Conservation (phyloP, 768 basidiomycete genomes). For the Boletus sp. region DNA sequence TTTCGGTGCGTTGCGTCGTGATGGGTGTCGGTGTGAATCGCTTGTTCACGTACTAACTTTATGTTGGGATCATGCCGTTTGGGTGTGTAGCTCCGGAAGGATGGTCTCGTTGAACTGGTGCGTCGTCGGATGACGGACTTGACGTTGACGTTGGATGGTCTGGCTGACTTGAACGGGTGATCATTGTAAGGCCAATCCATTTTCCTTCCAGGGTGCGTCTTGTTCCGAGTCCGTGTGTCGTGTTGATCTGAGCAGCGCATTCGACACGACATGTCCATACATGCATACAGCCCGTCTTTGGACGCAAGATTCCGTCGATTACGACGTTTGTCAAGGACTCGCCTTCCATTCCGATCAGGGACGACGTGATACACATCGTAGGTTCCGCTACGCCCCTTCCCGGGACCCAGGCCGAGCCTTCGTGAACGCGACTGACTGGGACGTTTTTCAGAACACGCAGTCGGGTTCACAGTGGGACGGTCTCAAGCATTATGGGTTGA, state of each 20-base stretch:
- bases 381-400: background rate
- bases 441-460: constrained; percentile 55
- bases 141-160: background rate
- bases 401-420: too few relatives aligned
- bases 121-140: constrained; percentile 15
- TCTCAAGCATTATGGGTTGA: constrained; percentile 54
- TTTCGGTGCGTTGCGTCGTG: constrained; percentile 43
- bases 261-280: too few relatives aligned
- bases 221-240: too few relatives aligned
- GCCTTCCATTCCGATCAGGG: constrained; percentile 22
- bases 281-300: constrained; percentile 50
- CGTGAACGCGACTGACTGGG: too few relatives aligned
- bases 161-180: background rate
- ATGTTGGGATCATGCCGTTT: background rate
- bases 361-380: constrained; percentile 60
- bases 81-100: constrained; percentile 45
- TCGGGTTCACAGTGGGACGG: constrained; percentile 74
- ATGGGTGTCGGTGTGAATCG: too few relatives aligned
- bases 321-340: constrained; percentile 35
- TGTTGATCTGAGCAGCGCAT: too few relatives aligned
- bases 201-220: constrained; percentile 57
- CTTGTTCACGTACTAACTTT: too few relatives aligned
- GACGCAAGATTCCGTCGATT: constrained; percentile 52
- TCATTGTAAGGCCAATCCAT: constrained; percentile 54
- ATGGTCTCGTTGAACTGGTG: constrained; percentile 64